Evolutionary conservation across 179 eudicot species (phyloP).

Genomic region (Silene vulgaris): DNA sequence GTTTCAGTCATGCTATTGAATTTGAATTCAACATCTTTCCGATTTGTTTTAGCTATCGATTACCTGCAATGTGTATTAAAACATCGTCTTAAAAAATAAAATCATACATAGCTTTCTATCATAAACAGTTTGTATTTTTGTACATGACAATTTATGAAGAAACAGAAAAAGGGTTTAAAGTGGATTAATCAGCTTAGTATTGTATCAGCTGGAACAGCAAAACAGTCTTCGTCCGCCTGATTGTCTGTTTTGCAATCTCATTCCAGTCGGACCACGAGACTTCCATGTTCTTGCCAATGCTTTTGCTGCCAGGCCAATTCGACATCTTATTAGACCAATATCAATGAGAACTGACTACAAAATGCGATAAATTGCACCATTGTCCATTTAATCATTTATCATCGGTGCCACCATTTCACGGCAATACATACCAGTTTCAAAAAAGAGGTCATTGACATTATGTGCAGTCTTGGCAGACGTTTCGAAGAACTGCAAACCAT

Average conservation of each 20-base stretch:
- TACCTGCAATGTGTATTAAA: not conserved
- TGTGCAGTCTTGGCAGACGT: slow-evolving; percentile 73
- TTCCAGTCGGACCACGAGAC: slow-evolving; percentile 38
- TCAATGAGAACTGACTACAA: not conserved
- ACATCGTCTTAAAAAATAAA: not conserved
- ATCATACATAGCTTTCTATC: not conserved
- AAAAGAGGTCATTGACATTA: slow-evolving; percentile 67
- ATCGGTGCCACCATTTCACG: no score
- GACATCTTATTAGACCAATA: not conserved
- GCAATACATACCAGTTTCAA: slow-evolving; percentile 45
- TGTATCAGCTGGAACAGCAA: slow-evolving; percentile 49
- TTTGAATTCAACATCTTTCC: no score
- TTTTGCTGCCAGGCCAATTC: slow-evolving; percentile 48
- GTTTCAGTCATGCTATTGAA: no score
- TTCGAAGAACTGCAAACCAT: slow-evolving; percentile 57
- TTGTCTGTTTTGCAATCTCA: slow-evolving; percentile 41
- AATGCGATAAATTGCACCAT: no score
- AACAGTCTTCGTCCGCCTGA: slow-evolving; percentile 31
- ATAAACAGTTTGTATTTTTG: not conserved
- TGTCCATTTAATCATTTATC: no score
- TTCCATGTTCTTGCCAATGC: slow-evolving; percentile 41
- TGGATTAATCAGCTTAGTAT: slow-evolving; percentile 10
- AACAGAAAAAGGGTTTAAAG: not conserved
- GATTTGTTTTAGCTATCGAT: not conserved
- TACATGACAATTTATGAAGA: not conserved